These are phyloP conservation scores for Lathyrus tuberosus DNA, from an alignment of 306 rosid genomes.

Conservation along the genomic window DNA sequence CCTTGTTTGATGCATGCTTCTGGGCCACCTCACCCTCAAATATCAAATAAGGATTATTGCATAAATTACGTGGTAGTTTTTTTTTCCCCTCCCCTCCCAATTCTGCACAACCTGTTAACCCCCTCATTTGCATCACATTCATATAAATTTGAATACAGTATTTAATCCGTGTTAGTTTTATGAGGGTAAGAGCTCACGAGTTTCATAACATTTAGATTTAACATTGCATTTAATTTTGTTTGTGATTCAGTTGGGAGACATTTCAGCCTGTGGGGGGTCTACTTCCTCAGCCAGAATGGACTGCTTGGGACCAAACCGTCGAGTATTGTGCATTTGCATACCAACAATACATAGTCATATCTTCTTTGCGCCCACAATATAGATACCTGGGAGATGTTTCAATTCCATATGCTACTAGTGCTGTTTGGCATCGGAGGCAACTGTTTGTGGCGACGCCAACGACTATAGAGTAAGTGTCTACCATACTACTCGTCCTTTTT, in stretches of 20 bases:
- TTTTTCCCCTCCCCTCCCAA: background rate
- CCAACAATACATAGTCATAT: slow-evolving; percentile 87
- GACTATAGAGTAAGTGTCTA: slow-evolving; percentile 82
- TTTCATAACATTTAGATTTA: slow-evolving; percentile 29
- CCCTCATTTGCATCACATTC: slow-evolving; percentile 24
- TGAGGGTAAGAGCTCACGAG: slow-evolving; percentile 4
- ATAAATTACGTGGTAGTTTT: slow-evolving; percentile 9
- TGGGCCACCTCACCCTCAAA: slow-evolving; percentile 6
- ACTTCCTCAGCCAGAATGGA: slow-evolving; percentile 99
- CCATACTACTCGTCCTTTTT: slow-evolving; percentile 20
- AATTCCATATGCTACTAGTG: slow-evolving; percentile 88
- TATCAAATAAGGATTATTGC: slow-evolving; percentile 18
- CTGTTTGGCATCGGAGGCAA: slow-evolving; percentile 96
- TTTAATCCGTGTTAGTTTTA: slow-evolving; percentile 16
- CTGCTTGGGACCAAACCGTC: slow-evolving; percentile 97
- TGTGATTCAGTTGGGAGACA: slow-evolving; percentile 89
- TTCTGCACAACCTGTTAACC: slow-evolving; percentile 11
- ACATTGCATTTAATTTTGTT: slow-evolving; percentile 34
- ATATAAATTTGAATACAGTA: slow-evolving; percentile 15
- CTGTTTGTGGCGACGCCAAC: slow-evolving; percentile 95
- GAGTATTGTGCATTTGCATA: slow-evolving; percentile 98
- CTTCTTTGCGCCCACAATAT: slow-evolving; percentile 95
- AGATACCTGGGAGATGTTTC: slow-evolving; percentile 98
- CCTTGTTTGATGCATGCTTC: slow-evolving; percentile 9
- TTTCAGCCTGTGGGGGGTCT: slow-evolving; percentile 94